Evolutionary conservation across 495 filamentous ascomycete genomes (phyloP).

Genomic region (Annulohypoxylon moriforme): DNA sequence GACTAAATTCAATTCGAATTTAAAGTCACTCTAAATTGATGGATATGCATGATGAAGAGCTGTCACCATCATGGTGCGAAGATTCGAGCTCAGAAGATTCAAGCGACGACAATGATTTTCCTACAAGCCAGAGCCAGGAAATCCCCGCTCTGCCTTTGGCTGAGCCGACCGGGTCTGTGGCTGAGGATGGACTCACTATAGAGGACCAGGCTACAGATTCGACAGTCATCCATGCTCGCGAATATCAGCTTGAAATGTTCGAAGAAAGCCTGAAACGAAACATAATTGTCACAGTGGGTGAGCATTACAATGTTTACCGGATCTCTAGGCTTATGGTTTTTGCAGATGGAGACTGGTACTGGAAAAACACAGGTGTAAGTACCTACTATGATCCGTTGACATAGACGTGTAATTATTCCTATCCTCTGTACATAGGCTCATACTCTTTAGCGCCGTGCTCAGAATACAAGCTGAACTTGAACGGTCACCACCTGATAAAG

Average conservation of each 20-base stretch:
- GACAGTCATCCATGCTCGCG: conserved; percentile 62
- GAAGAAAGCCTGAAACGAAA: conserved; percentile 81
- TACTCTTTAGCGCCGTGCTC: conserved; percentile 72
- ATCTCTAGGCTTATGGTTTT: conserved; percentile 7
- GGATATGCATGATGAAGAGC: neutral
- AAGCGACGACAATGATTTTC: conserved; percentile 19
- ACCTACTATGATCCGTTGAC: too few species aligned
- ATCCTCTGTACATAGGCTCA: conserved; percentile 16
- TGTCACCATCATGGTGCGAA: neutral
- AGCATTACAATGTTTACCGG: neutral
- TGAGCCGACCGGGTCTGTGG: neutral
- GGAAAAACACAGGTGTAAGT: conserved; percentile 92
- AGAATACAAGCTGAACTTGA: conserved; percentile 84
- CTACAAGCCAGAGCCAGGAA: conserved; percentile 2
- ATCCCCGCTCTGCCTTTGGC: neutral
- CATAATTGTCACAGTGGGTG: conserved; percentile 82
- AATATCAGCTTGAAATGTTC: conserved; percentile 93
- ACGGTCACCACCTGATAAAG: conserved; percentile 66
- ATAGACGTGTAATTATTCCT: neutral
- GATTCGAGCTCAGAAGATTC: conserved; percentile 9
- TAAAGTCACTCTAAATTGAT: neutral
- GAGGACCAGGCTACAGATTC: conserved; percentile 18
- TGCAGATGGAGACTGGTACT: conserved; percentile 90
- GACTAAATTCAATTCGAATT: neutral
- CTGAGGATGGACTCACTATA: neutral